Conservation (phyloP, 2,329 filamentous ascomycete species). For the Pseudogymnoascus sp. region DNA sequence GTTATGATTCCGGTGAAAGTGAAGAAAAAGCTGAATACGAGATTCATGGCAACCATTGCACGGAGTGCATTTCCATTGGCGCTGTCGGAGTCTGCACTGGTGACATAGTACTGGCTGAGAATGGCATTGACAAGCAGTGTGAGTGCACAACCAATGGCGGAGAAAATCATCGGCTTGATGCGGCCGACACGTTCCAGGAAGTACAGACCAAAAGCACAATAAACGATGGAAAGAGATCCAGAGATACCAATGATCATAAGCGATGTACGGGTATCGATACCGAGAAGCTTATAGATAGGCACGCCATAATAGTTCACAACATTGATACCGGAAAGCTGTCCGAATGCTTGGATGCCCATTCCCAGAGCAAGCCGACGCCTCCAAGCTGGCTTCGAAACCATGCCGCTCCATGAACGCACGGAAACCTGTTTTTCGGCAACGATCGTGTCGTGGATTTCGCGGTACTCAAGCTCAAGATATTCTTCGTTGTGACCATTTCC, state of each 20-base stretch:
- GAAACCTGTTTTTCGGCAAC: constrained; percentile 42
- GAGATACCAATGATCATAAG: constrained; percentile 44
- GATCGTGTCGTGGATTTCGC: constrained; percentile 49
- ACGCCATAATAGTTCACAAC: constrained; percentile 36
- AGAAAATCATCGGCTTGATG: constrained; percentile 31
- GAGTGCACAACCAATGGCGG: constrained; percentile 41
- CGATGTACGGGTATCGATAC: constrained; percentile 35
- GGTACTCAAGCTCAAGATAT: constrained; percentile 44
- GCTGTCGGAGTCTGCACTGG: constrained; percentile 32
- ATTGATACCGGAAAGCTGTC: constrained; percentile 39
- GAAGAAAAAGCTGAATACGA: constrained; percentile 38
- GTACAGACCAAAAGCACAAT: constrained; percentile 32
- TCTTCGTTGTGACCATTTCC: constrained; percentile 37
- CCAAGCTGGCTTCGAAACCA: constrained; percentile 36
- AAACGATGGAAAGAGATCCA: constrained; percentile 38
- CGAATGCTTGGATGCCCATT: constrained; percentile 40
- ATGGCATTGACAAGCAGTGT: constrained; percentile 47
- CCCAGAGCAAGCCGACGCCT: constrained; percentile 38
- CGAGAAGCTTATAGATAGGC: constrained; percentile 13
- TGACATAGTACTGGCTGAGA: constrained; percentile 36
- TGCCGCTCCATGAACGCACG: constrained; percentile 33
- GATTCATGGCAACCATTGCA: constrained; percentile 49
- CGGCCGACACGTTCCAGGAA: constrained; percentile 24
- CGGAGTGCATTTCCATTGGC: constrained; percentile 35
- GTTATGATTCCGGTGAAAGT: constrained; percentile 46